Percentiles rank a stretch among this genome's conserved stretches.
Evolutionary conservation across 2,329 filamentous ascomycete species (phyloP).

Genomic region (Aureobasidium sp.): DNA sequence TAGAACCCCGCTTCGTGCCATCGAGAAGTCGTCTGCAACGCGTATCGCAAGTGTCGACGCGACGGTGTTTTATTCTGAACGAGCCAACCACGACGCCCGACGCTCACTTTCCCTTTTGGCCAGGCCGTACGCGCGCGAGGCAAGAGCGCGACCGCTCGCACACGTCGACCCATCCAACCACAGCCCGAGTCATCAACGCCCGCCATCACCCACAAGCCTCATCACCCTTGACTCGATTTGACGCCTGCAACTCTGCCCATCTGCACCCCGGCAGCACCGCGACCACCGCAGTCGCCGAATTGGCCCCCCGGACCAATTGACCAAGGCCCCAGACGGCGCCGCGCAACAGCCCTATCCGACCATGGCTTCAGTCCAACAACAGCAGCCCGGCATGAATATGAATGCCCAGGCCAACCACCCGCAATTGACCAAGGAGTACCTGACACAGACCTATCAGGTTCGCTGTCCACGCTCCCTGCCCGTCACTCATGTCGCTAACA

Average conservation of each 20-base stretch:
- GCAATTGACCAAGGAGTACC: conserved; percentile 11
- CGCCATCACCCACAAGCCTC: neutral
- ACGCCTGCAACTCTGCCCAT: neutral
- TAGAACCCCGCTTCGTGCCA: conserved; percentile 7
- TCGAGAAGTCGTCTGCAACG: conserved; percentile 7
- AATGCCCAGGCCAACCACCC: conserved; percentile 5
- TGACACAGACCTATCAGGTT: conserved; percentile 4
- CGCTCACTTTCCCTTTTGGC: conserved; percentile 9
- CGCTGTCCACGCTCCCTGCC: neutral
- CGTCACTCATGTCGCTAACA: neutral
- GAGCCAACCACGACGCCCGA: conserved; percentile 1
- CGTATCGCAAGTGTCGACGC: conserved; percentile 5
- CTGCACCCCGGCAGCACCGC: neutral
- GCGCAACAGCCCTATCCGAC: neutral
- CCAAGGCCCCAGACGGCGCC: neutral
- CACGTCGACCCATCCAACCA: conserved; percentile 1
- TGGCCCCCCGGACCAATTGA: neutral
- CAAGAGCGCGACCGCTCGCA: conserved; percentile 9
- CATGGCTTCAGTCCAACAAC: conserved; percentile 11
- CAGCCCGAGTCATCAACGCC: conserved; percentile 13
- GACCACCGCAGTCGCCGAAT: neutral
- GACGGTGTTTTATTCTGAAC: neutral
- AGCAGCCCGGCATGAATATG: conserved; percentile 9
- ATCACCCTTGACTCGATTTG: neutral
- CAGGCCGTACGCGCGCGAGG: neutral